Base-by-base conservation (phyloP, 2,329 filamentous ascomycete genomes). In the Thielaviopsis euricoi region DNA sequence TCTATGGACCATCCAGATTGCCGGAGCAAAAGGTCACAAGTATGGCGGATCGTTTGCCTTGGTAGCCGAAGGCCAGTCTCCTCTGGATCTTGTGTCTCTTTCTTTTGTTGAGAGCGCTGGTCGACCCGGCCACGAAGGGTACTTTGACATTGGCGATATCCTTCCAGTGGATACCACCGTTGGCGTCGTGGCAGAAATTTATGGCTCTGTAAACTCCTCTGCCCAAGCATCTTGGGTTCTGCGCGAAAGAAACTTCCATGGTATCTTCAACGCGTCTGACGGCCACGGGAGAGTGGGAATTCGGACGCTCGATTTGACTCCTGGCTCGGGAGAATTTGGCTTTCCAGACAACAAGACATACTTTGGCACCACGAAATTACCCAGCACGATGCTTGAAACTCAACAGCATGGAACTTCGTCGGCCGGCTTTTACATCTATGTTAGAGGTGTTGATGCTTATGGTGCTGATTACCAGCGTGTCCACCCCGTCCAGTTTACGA, bases 51-150 rank as follows among this genome's bases (percentile, higher is more conserved):
- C n/a, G 1, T 62, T 59, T 59, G 53, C 59, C 19, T 17, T 61
- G 15, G 56, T 54, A 40, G 57, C 55, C 23, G 57, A 58, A 46
- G 58, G 56, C 17, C 52, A 59, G 22, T 58, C 60, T 1, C 46
- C 57, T 1, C 23, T 62, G 17, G 49, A 59, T 17, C 57, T 62
- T 17, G 57, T 56, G 1, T 57, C 52, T 22, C 59, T 62, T 59
- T 53, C 53, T 2, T 56, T 62, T 56, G 60, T 60, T 48, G 55
- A 62, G 25, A 57, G 51, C 9, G 55, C 53, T 13, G 62, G 62
- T n/a, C 40, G 59, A 13, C 19, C 33, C 13, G 60, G 57, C 6
- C 60, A 62, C 21, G 56, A 61, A 13, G 62, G 62, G 3, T 62
- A 60, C 57, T 62, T 62, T 52, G 54, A 49, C 21, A 51, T 62